Conservation (phyloP, 352 stramenopile species). For the Phytopythium aichiense region DNA sequence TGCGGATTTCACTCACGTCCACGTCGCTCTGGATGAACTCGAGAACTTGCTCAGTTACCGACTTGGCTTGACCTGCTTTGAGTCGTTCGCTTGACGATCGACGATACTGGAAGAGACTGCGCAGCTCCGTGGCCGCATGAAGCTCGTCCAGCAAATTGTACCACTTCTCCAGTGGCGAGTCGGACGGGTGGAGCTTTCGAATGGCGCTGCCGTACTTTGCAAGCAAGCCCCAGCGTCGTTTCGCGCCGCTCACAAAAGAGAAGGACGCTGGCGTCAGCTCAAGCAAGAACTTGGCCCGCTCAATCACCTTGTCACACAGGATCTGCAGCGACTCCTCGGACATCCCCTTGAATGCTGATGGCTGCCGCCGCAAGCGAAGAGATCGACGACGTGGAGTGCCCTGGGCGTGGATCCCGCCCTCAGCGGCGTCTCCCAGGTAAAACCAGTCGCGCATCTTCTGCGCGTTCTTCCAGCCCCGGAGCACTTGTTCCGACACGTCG, state of each 20-base stretch:
- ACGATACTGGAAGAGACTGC: constrained; percentile 71
- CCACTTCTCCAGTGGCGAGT: constrained; percentile 71
- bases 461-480: constrained; percentile 76
- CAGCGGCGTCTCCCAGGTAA: constrained; percentile 69
- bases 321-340: constrained; percentile 65
- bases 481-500: constrained; percentile 63
- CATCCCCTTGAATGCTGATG: constrained; percentile 73
- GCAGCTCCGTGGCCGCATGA: constrained; percentile 67
- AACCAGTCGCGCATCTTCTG: constrained; percentile 89
- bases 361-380: constrained; percentile 48
- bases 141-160: constrained; percentile 77
- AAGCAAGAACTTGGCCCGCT: constrained; percentile 63
- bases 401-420: constrained; percentile 36
- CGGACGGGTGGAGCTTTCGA: constrained; percentile 29
- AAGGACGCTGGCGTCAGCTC: constrained; percentile 75
- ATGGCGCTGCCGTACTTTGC: constrained; percentile 72
- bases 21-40: constrained; percentile 85
- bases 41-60: constrained; percentile 76
- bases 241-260: constrained; percentile 65
- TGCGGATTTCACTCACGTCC: constrained; percentile 47
- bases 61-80: constrained; percentile 46
- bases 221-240: constrained; percentile 61
- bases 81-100: constrained; percentile 66
- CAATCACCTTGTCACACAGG: constrained; percentile 71
- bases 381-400: constrained; percentile 27